A percentile compares a stretch with the other conserved stretches of the same genome.
Evolutionary conservation across 805 yeast species (phyloP).

Genomic region (Lachancea sp.): DNA sequence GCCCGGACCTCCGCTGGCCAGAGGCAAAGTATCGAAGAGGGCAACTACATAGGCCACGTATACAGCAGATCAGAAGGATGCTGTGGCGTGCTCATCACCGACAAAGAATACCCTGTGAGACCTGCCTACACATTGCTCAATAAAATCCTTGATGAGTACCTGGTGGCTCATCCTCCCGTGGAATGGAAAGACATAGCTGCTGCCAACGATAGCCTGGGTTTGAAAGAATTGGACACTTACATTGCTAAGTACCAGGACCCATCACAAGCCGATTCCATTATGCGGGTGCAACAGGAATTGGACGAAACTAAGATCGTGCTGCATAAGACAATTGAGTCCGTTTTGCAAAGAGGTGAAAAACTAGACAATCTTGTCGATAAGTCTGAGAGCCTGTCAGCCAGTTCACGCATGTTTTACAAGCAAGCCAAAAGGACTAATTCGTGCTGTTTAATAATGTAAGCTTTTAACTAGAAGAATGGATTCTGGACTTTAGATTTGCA

Average conservation of each 20-base stretch:
- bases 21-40: conserved; percentile 92
- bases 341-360: conserved; percentile 93
- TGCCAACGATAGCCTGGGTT: conserved; percentile 31
- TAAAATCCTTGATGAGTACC: conserved; percentile 84
- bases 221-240: conserved; percentile 55
- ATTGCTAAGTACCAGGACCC: conserved; percentile 91
- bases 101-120: conserved; percentile 92
- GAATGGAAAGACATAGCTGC: conserved; percentile 57
- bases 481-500: too few relatives aligned
- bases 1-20: conserved; percentile 83
- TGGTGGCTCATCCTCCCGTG: conserved; percentile 67
- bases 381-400: conserved; percentile 82
- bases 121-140: conserved; percentile 92
- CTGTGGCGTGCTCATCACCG: conserved; percentile 87
- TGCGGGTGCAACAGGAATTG: conserved; percentile 95
- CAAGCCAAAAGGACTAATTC: conserved; percentile 94
- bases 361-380: conserved; percentile 91
- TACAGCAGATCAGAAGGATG: conserved; percentile 86
- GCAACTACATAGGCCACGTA: conserved; percentile 84
- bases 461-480: background rate
- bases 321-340: conserved; percentile 92
- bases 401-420: conserved; percentile 90
- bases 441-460: conserved; percentile 69
- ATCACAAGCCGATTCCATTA: conserved; percentile 88
- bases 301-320: conserved; percentile 96